Conservation (phyloP, 768 basidiomycete genomes). For the Termitomyces sp. region DNA sequence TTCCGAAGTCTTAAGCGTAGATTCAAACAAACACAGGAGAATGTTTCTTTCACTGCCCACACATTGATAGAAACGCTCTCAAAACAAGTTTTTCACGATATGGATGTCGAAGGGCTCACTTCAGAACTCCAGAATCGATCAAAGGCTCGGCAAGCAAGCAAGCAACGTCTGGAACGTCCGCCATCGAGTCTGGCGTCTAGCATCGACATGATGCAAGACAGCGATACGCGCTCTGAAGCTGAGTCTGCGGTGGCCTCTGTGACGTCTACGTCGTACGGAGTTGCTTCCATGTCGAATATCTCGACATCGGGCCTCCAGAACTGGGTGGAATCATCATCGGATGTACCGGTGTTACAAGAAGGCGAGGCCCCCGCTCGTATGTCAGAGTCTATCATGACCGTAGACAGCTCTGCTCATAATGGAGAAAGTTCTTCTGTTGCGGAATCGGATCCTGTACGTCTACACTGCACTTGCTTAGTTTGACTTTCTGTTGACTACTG, state of each 20-base stretch:
- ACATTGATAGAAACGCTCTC: slow-evolving; percentile 67
- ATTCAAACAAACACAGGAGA: slow-evolving; percentile 75
- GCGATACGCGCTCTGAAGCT: slow-evolving; percentile 42
- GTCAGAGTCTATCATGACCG: slow-evolving; percentile 34
- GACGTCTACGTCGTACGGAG: slow-evolving; percentile 20
- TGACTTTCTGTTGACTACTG: background rate
- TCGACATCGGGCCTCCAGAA: slow-evolving; percentile 34
- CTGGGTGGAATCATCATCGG: slow-evolving; percentile 29
- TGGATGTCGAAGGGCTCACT: slow-evolving; percentile 76
- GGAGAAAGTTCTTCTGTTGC: slow-evolving; percentile 20
- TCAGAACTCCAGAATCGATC: slow-evolving; percentile 43
- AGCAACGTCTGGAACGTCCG: slow-evolving; percentile 11
- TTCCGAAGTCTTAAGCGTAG: slow-evolving; percentile 62
- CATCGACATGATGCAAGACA: slow-evolving; percentile 29
- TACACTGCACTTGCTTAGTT: background rate
- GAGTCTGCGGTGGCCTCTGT: slow-evolving; percentile 40
- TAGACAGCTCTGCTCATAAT: slow-evolving; percentile 31
- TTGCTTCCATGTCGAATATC: slow-evolving; percentile 6
- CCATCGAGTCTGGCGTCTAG: slow-evolving; percentile 33
- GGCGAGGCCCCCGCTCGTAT: slow-evolving; percentile 24
- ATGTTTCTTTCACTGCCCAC: slow-evolving; percentile 72
- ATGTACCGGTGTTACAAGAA: slow-evolving; percentile 10
- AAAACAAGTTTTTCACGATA: slow-evolving; percentile 59
- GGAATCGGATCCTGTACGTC: slow-evolving; percentile 16
- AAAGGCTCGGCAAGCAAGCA: slow-evolving; percentile 18